Evolutionary conservation across 169 alveolate species (phyloP).

Genomic region (Plasmodium yoelii): DNA sequence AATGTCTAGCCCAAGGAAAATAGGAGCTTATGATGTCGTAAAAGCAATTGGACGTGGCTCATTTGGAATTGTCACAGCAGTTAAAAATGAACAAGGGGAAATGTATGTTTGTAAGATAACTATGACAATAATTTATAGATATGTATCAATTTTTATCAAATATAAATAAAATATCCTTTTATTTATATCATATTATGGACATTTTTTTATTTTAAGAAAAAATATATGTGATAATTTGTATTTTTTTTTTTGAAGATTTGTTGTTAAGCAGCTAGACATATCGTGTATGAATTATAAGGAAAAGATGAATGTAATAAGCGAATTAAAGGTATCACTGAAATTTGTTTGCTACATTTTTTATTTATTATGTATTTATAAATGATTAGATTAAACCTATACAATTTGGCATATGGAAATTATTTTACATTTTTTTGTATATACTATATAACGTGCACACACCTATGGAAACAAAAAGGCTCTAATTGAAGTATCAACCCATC

Average conservation of each 20-base stretch:
- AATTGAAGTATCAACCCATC: constrained; percentile 70
- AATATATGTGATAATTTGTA: background rate
- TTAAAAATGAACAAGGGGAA: constrained; percentile 37
- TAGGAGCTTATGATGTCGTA: constrained; percentile 71
- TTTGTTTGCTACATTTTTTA: background rate
- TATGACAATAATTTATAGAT: no score
- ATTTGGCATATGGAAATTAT: background rate
- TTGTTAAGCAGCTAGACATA: constrained; percentile 70
- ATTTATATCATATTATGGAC: background rate
- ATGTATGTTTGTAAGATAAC: constrained; percentile 17
- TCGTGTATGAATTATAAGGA: constrained; percentile 73
- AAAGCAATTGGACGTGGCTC: constrained; percentile 75
- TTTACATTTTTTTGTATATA: no score
- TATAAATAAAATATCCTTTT: background rate
- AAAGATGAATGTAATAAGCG: constrained; percentile 70
- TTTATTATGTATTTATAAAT: background rate
- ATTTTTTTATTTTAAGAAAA: background rate
- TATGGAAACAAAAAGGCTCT: constrained; percentile 28
- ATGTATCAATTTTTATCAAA: no score
- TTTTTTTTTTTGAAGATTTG: constrained; percentile 39
- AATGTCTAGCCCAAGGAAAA: constrained; percentile 54
- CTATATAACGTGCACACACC: no score
- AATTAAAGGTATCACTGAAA: constrained; percentile 15
- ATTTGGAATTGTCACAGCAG: constrained; percentile 75
- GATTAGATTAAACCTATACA: background rate